phyloP scores from a whole-genome alignment of 441 rosid genomes.

The Aleurites moluccanus region DNA sequence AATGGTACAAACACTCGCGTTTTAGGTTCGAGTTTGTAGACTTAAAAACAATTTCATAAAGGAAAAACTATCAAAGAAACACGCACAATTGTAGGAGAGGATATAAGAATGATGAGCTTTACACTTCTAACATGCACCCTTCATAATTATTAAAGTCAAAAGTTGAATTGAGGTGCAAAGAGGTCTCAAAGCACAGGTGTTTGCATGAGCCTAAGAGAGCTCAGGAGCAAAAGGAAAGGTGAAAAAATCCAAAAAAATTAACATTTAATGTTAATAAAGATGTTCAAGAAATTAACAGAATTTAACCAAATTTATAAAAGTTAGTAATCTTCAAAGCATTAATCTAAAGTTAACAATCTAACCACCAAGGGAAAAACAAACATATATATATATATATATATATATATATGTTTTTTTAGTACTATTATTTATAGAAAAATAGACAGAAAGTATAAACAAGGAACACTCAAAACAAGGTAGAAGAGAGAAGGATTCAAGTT shows the following conservation, averaged over 20 bases:
- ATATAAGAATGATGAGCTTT: not conserved
- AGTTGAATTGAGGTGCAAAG: too few species aligned
- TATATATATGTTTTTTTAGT: too few species aligned
- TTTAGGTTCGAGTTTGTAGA: not conserved
- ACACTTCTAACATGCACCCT: not conserved
- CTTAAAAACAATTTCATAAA: not conserved
- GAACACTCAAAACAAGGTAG: not conserved
- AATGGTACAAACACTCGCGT: not conserved
- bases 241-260: too few species aligned
- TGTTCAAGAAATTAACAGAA: too few species aligned
- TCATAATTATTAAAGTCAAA: too few species aligned
- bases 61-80: not conserved
- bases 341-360: not conserved
- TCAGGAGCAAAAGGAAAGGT: too few species aligned
- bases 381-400: not conserved
- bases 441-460: not conserved
- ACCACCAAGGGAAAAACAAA: not conserved
- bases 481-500: not conserved
- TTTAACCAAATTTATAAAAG: not conserved
- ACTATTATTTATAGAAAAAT: not conserved
- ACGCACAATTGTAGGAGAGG: not conserved
- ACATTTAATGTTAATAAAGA: too few species aligned
- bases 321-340: not conserved
- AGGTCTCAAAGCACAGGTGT: too few species aligned
- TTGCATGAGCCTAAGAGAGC: too few species aligned